Conservation (phyloP, 2,329 filamentous ascomycete species). For the Cytospora chrysosperma region DNA sequence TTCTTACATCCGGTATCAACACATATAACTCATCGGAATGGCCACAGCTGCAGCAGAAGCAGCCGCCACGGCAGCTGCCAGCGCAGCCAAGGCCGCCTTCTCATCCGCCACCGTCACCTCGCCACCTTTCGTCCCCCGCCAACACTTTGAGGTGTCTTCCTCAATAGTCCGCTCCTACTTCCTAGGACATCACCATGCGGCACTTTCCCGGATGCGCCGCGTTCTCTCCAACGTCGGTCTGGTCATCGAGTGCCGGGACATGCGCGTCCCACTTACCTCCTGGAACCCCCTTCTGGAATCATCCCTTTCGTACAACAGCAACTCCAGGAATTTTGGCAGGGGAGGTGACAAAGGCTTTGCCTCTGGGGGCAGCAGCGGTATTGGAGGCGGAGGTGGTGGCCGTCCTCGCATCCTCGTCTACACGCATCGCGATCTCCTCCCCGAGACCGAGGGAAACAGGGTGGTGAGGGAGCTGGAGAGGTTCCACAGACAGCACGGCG, state of each 20-base stretch:
- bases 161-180: slow-evolving; percentile 89
- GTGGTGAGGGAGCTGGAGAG: slow-evolving; percentile 31
- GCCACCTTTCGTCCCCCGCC: slow-evolving; percentile 67
- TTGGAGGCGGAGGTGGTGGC: slow-evolving; percentile 39
- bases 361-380: slow-evolving; percentile 48
- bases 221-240: slow-evolving; percentile 79
- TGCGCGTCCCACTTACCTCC: slow-evolving; percentile 83
- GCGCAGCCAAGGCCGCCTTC: slow-evolving; percentile 21
- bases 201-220: slow-evolving; percentile 77
- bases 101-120: slow-evolving; percentile 21
- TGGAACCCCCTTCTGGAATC: slow-evolving; percentile 88
- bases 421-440: slow-evolving; percentile 80
- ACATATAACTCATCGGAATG: not conserved
- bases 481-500: slow-evolving; percentile 44
- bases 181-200: slow-evolving; percentile 86
- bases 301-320: slow-evolving; percentile 58
- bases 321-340: slow-evolving; percentile 20
- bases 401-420: slow-evolving; percentile 81
- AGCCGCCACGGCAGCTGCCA: slow-evolving; percentile 20
- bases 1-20: not conserved
- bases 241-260: slow-evolving; percentile 92
- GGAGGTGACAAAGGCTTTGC: slow-evolving; percentile 34
- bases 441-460: slow-evolving; percentile 25
- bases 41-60: slow-evolving; percentile 11
- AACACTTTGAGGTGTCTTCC: slow-evolving; percentile 66